These are phyloP conservation scores for Blastocystis sp. DNA, from an alignment of 352 stramenopile genomes.

Conservation along the genomic window DNA sequence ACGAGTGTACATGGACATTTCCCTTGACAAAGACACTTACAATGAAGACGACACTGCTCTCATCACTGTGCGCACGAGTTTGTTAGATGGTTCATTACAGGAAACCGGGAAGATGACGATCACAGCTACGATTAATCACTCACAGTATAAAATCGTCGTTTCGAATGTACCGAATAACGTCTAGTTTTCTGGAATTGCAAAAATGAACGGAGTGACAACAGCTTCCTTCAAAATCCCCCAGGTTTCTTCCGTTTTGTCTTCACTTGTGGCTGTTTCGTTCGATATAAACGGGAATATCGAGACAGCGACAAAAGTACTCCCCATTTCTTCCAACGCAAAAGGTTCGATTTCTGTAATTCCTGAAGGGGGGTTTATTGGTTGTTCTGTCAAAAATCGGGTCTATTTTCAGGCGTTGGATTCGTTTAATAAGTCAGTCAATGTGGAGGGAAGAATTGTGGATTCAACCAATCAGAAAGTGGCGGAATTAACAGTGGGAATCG, in stretches of 20 bases:
- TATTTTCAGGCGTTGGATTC: background rate
- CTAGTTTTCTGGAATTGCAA: background rate
- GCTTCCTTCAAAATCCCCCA: background rate
- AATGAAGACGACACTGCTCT: background rate
- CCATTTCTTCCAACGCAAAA: background rate
- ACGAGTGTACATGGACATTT: background rate
- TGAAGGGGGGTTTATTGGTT: background rate
- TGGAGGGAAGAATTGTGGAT: background rate
- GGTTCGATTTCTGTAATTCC: background rate
- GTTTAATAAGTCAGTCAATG: background rate
- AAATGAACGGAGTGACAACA: background rate
- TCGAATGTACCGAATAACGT: background rate
- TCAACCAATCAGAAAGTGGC: background rate
- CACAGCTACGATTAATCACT: background rate
- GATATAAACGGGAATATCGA: background rate
- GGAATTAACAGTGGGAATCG: background rate
- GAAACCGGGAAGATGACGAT: background rate
- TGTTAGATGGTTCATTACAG: background rate
- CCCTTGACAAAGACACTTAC: background rate
- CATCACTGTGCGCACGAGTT: background rate
- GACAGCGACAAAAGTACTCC: background rate
- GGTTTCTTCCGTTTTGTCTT: background rate
- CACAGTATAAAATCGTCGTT: background rate
- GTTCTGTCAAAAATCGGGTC: background rate
- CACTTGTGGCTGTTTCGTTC: background rate